Base-by-base conservation (phyloP, 768 basidiomycete species). In the Tricholoma terreum region DNA sequence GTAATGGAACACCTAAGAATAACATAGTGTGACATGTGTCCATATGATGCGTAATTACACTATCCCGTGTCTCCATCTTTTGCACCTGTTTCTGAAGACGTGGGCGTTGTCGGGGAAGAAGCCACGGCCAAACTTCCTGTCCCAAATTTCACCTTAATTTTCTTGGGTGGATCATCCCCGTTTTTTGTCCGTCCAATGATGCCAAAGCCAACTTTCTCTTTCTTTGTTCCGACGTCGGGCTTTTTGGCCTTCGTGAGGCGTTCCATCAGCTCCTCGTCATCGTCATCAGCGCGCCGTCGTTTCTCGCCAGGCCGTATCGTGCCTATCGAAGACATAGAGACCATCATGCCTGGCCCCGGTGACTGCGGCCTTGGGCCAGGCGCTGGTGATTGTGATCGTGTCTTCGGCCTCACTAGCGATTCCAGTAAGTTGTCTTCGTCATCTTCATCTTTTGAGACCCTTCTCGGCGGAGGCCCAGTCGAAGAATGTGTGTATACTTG, bases 21-120 rank as follows among this genome's bases (percentile, higher is more conserved):
- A 34, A 58, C 56, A 50, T 58, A 27, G 45, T 53, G 49, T 55
- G 22, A 55, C 52, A 62, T 57, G 54, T 45, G n/a, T 24, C 36
- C 30, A 30, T 22, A 53, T 30, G 8, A 52, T 14, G 24, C n/a
- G 42, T 31, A 30, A 40, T 4, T 36, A 54, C 35, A 55, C 71
- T 78, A 90, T 60, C 89, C 89, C 42, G 82, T 87, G 68, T 90
- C 89, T 54, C 85, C 87, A 63, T 90, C 87, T 72, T 90, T 90
- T 57, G 80, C 77, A 65, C 82, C 79, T 58, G 79, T 71, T 79
- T 84, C 80, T 84, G 89, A 83, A 67, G 83, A 77, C 53, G 75
- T 67, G 11, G 77, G 71, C 5, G 72, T 69, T 10, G 75, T 61
- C 22, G 79, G 65, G n/a, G 71, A 61, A 51, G 76, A 70, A 45